A percentile compares a stretch with the other conserved stretches of the same genome.
phyloP scores from a whole-genome alignment of 257 asterid species.

The Solanum acaule region DNA sequence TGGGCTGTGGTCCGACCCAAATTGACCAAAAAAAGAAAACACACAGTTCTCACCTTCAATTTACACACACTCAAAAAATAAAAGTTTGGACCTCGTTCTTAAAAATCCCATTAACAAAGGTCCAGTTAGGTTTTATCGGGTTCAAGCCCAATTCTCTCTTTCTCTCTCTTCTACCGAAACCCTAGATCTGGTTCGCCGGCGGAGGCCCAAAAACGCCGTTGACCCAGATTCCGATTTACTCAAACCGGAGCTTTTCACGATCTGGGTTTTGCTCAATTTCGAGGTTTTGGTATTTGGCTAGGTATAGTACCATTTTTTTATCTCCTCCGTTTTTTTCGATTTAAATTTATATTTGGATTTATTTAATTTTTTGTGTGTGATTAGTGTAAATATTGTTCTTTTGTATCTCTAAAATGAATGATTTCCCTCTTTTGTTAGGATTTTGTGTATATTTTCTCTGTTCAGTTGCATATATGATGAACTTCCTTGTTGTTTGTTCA shows the following conservation, averaged over 20 bases:
- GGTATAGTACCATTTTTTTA: neutral
- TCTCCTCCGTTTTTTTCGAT: neutral
- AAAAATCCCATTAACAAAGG: constrained; percentile 23
- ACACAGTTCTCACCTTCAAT: neutral
- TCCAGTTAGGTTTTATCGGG: constrained; percentile 43
- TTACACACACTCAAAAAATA: neutral
- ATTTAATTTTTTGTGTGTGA: neutral
- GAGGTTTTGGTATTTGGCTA: neutral
- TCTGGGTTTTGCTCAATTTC: neutral
- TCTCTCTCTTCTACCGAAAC: constrained; percentile 29
- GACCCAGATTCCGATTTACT: neutral
- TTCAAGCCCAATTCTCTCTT: constrained; percentile 63
- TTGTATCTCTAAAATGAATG: neutral
- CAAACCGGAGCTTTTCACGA: neutral
- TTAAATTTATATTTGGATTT: neutral
- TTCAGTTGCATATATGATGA: neutral
- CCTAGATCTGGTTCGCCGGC: constrained; percentile 49
- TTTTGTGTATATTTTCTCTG: neutral
- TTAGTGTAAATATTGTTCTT: neutral
- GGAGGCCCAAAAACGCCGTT: constrained; percentile 11
- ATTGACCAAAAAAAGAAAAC: neutral
- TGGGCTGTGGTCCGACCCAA: neutral
- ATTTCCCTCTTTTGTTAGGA: neutral
- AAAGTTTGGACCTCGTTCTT: constrained; percentile 37
- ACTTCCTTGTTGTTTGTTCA: neutral